Evolutionary conservation across 441 rosid genomes (phyloP), one percentile per base, ranked within the genome.

Genomic region (Omphalea diandra): DNA sequence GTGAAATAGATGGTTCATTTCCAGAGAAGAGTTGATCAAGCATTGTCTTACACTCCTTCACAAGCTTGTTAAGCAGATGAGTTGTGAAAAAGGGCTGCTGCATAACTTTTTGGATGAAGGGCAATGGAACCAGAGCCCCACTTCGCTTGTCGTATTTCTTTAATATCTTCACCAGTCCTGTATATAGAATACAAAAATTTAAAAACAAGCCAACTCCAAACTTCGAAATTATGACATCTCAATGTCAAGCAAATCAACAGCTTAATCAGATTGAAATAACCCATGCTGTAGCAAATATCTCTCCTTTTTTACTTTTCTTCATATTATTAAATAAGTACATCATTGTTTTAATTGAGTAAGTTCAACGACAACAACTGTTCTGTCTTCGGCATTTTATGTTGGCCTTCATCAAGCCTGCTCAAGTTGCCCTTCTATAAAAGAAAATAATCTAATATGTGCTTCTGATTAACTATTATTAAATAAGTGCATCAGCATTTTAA

Each of bases 141-240:
- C 92, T 94, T 76, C 97, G 77, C 79, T 91, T 94, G 79, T 90
- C 97, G 7, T 87, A 88, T 80, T 91, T 94, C 84, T 91, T 94
- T 12, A 90, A 83, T 73, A 91, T 90, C 80, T 94, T 94, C 55
- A 83, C 97, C 77, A 91, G 63, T 66, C 97, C 97, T 94, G 86
- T 57, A 7, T 7, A 35, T 22, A 36, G 20, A 31, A 55, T 5
- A 38, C 20, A 46, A 20, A 44, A 4, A n/a, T 33, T n/a, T 3
- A 24, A 0, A 20, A 22, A 55, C 52, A 46, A 12, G 1, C 31
- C 36, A 24, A 56, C 26, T 24, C 47, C 3, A 46, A 5, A 29
- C 29, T 12, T 14, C 1, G 3, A n/a, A 43, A 38, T 44, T 17
- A 41, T 18, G 33, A 20, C 0, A 41, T 0, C 35, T 27, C 17